A percentile compares a stretch with the other conserved stretches of the same genome.
phyloP scores from a whole-genome alignment of 495 filamentous ascomycete species.

The Penicillium coffeae region DNA sequence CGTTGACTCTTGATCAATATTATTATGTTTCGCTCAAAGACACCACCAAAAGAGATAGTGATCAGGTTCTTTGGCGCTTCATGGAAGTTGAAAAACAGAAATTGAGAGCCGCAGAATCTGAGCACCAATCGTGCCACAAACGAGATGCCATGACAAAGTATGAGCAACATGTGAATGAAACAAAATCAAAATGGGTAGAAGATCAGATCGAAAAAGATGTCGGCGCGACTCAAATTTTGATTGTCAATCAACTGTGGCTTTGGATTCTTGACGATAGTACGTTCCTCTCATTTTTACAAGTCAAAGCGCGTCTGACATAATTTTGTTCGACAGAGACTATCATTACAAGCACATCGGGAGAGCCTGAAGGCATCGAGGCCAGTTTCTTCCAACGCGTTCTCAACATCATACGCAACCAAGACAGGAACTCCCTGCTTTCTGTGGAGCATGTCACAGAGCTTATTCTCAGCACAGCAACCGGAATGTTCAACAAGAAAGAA shows the following conservation, averaged over 20 bases:
- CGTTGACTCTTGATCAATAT: conserved; percentile 29
- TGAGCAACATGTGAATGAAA: neutral
- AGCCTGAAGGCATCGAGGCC: neutral
- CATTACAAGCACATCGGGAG: conserved; percentile 9
- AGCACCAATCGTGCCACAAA: neutral
- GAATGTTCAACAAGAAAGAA: neutral
- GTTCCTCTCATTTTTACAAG: neutral
- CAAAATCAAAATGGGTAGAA: neutral
- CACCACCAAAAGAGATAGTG: conserved; percentile 18
- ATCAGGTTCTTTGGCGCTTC: conserved; percentile 19
- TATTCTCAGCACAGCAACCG: conserved; percentile 3
- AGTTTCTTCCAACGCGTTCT: conserved; percentile 10
- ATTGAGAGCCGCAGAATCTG: neutral
- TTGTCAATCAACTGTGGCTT: conserved; percentile 17
- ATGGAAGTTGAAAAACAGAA: neutral
- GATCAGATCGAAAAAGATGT: neutral
- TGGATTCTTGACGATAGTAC: conserved; percentile 14
- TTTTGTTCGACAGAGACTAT: conserved; percentile 5
- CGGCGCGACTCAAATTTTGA: conserved; percentile 3
- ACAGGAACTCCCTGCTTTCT: neutral
- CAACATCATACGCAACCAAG: neutral
- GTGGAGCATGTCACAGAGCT: conserved; percentile 2
- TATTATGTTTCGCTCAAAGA: conserved; percentile 24
- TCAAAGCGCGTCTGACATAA: neutral
- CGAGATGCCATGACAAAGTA: neutral